Base-by-base conservation (phyloP, 495 filamentous ascomycete genomes). In the Hapsidospora chrysogenum region DNA sequence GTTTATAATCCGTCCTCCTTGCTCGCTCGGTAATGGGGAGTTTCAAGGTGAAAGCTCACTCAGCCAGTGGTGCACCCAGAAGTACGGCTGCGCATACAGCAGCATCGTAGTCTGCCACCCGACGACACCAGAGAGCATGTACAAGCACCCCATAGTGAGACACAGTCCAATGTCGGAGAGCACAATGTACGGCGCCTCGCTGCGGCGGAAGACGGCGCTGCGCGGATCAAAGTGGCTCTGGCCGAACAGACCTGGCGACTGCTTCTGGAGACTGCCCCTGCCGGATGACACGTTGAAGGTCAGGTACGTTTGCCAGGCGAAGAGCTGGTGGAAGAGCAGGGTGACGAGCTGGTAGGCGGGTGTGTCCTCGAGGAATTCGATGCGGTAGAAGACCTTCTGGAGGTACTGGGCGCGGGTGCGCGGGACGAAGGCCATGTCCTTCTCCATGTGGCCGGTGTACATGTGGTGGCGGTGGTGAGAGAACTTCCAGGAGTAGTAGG, bases 401-500 rank as follows among this genome's bases (percentile, higher is more conserved):
- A 63, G 49, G 22, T 64, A 48, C 14, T 46, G 35, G 13, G 46
- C 39, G 4, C 59, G 52, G 2, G 60, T 65, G 37, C 53, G 48
- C 11, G 72, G 72, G 5, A 76, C 68, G 38, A 73, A 74, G 22
- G 66, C 70, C 30, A 64, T 68, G 37, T 74, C 72, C 46, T 64
- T 64, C 20, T 73, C 64, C 36, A 71, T 66, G 46, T 76, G 60
- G 13, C 63, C 66, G 14, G 70, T 71, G 38, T 64, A 65, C 36
- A 68, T 78, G 60, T 83, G 78, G 53, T 83, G 78, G 39, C 75
- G 72, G 44, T 68, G 68, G 41, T 83, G 78, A 36, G 73, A 77
- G 48, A 79, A 72, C 56, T 80, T 73, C 78, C 78, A 83, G 18
- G 74, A 79, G 57, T 78, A 78, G 57, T 76, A 83, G 1, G 78